Base-by-base conservation (phyloP, 352 stramenopile species). In the Globisporangium uncinulatum region DNA sequence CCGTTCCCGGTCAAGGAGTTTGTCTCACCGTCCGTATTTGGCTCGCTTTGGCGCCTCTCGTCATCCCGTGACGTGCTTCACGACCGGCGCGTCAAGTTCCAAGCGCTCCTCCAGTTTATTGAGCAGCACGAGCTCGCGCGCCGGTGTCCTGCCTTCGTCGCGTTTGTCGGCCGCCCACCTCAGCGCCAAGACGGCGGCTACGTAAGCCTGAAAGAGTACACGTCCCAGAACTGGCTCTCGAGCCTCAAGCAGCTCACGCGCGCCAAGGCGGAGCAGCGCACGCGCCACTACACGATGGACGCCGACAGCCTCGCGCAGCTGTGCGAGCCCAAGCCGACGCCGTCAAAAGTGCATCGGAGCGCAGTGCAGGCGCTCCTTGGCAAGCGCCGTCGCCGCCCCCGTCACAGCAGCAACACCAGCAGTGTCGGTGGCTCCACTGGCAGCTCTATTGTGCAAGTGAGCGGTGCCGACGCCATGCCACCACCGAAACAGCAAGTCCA, bases 121-220 rank as follows among this genome's bases (percentile, higher is more conserved):
- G 79, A 89, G 53, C 54, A 65, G 13, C 79, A 86, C 49, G 62
- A 69, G 2, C 53, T 66, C n/a, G 65, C 77, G 19, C 67, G 75
- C 0, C 56, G 70, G 5, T 74, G 58, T 8, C 3, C 59, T 1
- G 73, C 73, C 14, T 86, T 72, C 55, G 42, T 70, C 1, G 56
- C 71, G 11, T 89, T 89, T 56, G 63, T 89, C n/a, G 76, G 79
- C 10, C 67, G 71, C 39, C 74, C 79, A 13, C 79, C 79, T 47
- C 79, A 89, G 54, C 67, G 60, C 39, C 71, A 70, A 50, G 63
- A 76, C 24, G 79, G 79, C 41, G 79, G 79, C 42, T 89, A 89
- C 56, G 74, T 86, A 57, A 89, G 76, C 37, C 59, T 89, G n/a
- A 89, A 89, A 53, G 68, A 79, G 56, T 89, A 89, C 65, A 76